phyloP scores from a whole-genome alignment of 108 stramenopile genomes.

The Fragilaria crotonensis region DNA sequence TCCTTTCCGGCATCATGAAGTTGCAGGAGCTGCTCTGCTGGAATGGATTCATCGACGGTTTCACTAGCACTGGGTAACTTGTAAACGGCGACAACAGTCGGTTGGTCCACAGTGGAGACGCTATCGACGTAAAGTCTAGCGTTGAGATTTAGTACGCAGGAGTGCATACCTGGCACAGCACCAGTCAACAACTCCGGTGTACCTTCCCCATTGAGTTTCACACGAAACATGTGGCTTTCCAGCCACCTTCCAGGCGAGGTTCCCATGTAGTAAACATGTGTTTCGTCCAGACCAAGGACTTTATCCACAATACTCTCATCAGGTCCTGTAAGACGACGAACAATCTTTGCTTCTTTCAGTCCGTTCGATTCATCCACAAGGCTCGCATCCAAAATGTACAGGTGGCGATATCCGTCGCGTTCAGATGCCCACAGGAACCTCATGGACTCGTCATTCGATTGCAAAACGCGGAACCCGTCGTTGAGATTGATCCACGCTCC shows the following conservation, averaged over 20 bases:
- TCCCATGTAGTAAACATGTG: background rate
- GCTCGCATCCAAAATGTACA: slow-evolving; percentile 29
- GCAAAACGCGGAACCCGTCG: slow-evolving; percentile 46
- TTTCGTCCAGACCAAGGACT: background rate
- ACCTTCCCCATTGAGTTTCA: background rate
- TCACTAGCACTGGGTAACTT: background rate
- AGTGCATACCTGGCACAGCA: background rate
- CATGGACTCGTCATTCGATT: slow-evolving; percentile 40
- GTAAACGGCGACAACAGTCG: background rate
- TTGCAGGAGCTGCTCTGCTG: background rate
- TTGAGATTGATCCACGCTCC: slow-evolving; percentile 61
- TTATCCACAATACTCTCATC: background rate
- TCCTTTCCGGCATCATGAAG: background rate
- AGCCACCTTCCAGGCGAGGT: background rate
- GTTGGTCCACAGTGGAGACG: background rate
- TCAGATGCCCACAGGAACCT: slow-evolving; percentile 80
- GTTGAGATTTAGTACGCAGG: background rate
- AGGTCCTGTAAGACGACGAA: background rate
- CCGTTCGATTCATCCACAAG: background rate
- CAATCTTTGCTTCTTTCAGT: background rate
- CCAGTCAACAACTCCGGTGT: background rate
- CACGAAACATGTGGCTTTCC: background rate
- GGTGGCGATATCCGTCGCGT: slow-evolving; percentile 71
- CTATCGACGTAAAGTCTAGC: background rate
- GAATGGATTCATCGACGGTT: no score